Percentiles rank a stretch among this genome's conserved stretches.
phyloP scores from a whole-genome alignment of 352 stramenopile species.

The Plasmopara halstedii region DNA sequence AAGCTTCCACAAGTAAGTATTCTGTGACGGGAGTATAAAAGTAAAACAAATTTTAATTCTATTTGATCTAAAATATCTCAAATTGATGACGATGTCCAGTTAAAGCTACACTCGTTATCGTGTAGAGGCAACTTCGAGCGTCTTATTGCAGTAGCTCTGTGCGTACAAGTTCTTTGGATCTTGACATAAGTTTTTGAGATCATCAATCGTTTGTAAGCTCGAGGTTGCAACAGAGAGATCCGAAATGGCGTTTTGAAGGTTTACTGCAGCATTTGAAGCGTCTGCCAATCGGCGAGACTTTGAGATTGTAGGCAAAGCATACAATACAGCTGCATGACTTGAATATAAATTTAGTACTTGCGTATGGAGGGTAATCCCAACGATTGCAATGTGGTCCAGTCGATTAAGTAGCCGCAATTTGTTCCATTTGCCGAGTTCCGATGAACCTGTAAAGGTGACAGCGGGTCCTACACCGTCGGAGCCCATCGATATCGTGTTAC shows the following conservation, averaged over 20 bases:
- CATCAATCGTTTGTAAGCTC: constrained; percentile 25
- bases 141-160: constrained; percentile 29
- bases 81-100: background rate
- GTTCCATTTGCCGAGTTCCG: constrained; percentile 43
- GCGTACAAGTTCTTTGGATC: constrained; percentile 26
- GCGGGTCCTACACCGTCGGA: constrained; percentile 21
- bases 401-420: constrained; percentile 34
- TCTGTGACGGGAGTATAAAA: too few species aligned
- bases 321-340: constrained; percentile 20
- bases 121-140: constrained; percentile 22
- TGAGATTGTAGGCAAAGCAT: constrained; percentile 14
- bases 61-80: background rate
- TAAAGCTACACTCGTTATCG: constrained; percentile 8
- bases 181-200: constrained; percentile 21
- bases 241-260: constrained; percentile 23
- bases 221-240: constrained; percentile 18
- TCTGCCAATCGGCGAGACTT: constrained; percentile 18
- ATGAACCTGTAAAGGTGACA: constrained; percentile 22
- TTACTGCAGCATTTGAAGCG: constrained; percentile 7
- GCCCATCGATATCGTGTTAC: constrained; percentile 38
- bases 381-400: constrained; percentile 39
- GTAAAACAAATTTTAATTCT: background rate
- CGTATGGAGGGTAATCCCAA: constrained; percentile 35
- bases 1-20: background rate
- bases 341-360: constrained; percentile 35